Conservation (phyloP, 1,139 yeast genomes). For the Kurtzmaniella quercitrusa region DNA sequence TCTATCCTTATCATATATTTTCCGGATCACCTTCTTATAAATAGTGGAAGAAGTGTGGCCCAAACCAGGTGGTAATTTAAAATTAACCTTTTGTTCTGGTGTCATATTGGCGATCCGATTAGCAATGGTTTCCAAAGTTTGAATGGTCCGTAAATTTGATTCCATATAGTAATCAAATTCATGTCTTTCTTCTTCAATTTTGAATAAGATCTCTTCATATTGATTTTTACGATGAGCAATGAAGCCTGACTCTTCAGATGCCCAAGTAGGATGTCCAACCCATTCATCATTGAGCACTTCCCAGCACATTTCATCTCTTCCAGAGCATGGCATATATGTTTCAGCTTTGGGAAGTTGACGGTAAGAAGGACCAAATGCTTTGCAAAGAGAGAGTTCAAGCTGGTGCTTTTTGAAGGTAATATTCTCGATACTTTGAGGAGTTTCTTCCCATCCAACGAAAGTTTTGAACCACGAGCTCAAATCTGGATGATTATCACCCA, state of each 20-base stretch:
- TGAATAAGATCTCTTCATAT: constrained; percentile 90
- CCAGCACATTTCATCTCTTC: constrained; percentile 99
- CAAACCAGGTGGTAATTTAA: constrained; percentile 86
- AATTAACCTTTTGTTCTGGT: constrained; percentile 77
- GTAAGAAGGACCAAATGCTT: constrained; percentile 90
- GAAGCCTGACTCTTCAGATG: constrained; percentile 96
- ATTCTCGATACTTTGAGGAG: constrained; percentile 78
- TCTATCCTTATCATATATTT: constrained; percentile 88
- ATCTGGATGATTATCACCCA: constrained; percentile 74
- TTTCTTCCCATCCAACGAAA: constrained; percentile 83
- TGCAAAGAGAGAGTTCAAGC: constrained; percentile 80
- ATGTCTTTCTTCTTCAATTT: constrained; percentile 95
- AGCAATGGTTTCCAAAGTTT: constrained; percentile 91
- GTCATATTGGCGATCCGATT: constrained; percentile 93
- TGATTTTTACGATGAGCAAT: constrained; percentile 97
- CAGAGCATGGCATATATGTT: constrained; percentile 96
- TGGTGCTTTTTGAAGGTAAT: constrained; percentile 86
- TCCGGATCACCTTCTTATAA: constrained; percentile 87
- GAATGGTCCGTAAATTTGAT: constrained; percentile 90
- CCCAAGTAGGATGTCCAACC: constrained; percentile 99
- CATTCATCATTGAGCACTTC: constrained; percentile 97
- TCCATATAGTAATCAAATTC: constrained; percentile 96
- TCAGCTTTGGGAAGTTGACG: constrained; percentile 91
- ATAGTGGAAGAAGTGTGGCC: constrained; percentile 90
- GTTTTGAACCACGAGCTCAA: constrained; percentile 86